Percentiles rank a stretch among this genome's conserved stretches.
Conservation (phyloP, 257 asterid genomes). For the Solanum pennellii region DNA sequence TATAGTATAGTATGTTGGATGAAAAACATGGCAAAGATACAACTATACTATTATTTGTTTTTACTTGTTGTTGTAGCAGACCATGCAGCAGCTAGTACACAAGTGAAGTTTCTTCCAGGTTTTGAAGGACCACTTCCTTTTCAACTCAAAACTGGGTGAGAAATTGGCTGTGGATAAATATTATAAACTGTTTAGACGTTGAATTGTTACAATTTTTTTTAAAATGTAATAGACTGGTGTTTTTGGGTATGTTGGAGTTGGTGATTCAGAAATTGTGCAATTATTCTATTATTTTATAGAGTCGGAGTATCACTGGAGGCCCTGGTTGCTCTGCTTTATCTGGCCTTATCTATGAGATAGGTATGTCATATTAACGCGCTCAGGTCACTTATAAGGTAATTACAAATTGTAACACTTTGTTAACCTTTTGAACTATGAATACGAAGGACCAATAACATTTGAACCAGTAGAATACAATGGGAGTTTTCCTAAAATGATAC, state of each 20-base stretch:
- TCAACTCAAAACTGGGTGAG: slow-evolving; percentile 20
- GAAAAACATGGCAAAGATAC: neutral
- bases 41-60: neutral
- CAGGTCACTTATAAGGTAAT: no score
- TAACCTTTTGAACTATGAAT: no score
- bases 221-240: neutral
- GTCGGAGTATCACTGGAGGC: slow-evolving; percentile 17
- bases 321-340: slow-evolving; percentile 18
- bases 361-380: neutral
- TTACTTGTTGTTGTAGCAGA: neutral
- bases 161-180: neutral
- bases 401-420: no score
- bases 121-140: slow-evolving; percentile 18
- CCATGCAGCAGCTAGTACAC: neutral
- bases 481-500: neutral
- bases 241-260: slow-evolving; percentile 21
- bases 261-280: slow-evolving; percentile 15
- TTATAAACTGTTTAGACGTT: neutral
- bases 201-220: neutral
- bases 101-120: slow-evolving; percentile 16
- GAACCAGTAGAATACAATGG: slow-evolving; percentile 3
- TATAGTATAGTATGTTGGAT: neutral
- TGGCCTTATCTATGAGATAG: slow-evolving; percentile 18
- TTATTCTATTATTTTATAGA: slow-evolving; percentile 15
- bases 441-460: neutral